Base-by-base conservation (phyloP, 805 yeast genomes). In the Kregervanrija delftensis region DNA sequence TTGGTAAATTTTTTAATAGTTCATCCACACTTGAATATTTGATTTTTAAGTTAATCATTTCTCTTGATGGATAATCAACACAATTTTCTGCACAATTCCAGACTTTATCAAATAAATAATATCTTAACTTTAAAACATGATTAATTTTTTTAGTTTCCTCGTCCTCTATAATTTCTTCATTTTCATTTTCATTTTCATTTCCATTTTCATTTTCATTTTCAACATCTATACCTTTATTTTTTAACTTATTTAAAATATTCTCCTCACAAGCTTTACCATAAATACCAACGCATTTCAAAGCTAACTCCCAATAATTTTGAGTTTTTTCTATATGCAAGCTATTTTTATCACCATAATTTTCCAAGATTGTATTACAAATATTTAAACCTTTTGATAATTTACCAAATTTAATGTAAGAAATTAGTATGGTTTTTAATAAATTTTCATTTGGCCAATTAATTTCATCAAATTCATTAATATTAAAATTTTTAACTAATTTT, bases 321-420 rank as follows among this genome's bases (percentile, higher is more conserved):
- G 60, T 54, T 22, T 52, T 44, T 5, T 33, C 15, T n/a, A 51
- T 42, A 22, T 55, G 48, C 33, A 56, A 34, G 17, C 30, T 30
- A 22, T 30, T 41, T 11, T 33, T 14, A 11, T 14, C n/a, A 11
- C 28, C 28, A 49, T 61, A 63, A 12, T 50, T 48, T 28, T 45
- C 43, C 5, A 62, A 47, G 15, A 65, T 46, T 10, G 47, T 39
- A 36, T 55, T 52, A 42, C 61, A 51, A 11, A 57, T 41, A 17
- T 50, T 28, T 4, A 66, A 38, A n/a, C 65, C 67, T 35, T 56
- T 51, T 12, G 52, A 30, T 9, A 63, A 45, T 13, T 60, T 54
- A 30, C 55, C 53, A 42, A 64, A 63, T 45, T 55, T 56, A 6
- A 59, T 44, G 46, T 60, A 65, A 0, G 67, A 54, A 11, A 56